A percentile compares a stretch with the other conserved stretches of the same genome.
phyloP scores from a whole-genome alignment of 805 yeast species.

The Schwanniomyces pseudopolymorphus region DNA sequence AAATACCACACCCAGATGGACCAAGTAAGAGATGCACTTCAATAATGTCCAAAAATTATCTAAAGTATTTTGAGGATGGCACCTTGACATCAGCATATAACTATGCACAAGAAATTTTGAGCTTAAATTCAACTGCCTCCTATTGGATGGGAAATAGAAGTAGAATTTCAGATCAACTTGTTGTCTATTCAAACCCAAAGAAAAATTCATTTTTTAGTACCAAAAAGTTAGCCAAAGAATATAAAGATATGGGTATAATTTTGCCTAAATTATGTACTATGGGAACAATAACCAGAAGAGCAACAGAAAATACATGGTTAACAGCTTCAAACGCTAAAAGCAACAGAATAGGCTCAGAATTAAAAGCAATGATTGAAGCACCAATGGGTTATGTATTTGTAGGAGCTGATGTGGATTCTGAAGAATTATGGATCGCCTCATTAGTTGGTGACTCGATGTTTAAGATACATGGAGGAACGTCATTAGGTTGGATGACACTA shows the following conservation, averaged over 20 bases:
- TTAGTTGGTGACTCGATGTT: slow-evolving; percentile 90
- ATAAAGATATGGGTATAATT: slow-evolving; percentile 61
- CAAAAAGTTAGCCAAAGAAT: slow-evolving; percentile 18
- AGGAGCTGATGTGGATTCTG: slow-evolving; percentile 99
- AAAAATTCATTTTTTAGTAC: slow-evolving; percentile 25
- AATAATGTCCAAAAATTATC: slow-evolving; percentile 74
- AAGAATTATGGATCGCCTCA: slow-evolving; percentile 97
- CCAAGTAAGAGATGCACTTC: slow-evolving; percentile 68
- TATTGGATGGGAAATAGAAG: slow-evolving; percentile 94
- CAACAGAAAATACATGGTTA: slow-evolving; percentile 96
- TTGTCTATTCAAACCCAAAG: slow-evolving; percentile 50
- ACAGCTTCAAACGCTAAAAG: slow-evolving; percentile 94
- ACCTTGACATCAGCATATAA: slow-evolving; percentile 67
- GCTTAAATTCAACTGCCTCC: slow-evolving; percentile 75
- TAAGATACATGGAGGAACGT: slow-evolving; percentile 90
- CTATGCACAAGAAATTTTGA: slow-evolving; percentile 73
- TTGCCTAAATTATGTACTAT: slow-evolving; percentile 82
- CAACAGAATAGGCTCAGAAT: slow-evolving; percentile 86
- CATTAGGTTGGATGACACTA: slow-evolving; percentile 98
- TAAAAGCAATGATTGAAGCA: slow-evolving; percentile 81
- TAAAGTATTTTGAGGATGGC: slow-evolving; percentile 71
- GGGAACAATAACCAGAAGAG: slow-evolving; percentile 97
- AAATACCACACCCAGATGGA: slow-evolving; percentile 89
- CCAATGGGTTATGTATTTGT: slow-evolving; percentile 90
- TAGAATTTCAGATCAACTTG: slow-evolving; percentile 81